Percentiles rank a stretch among this genome's conserved stretches.
Conservation (phyloP, 495 filamentous ascomycete species). For the Aspergillus baeticus region DNA sequence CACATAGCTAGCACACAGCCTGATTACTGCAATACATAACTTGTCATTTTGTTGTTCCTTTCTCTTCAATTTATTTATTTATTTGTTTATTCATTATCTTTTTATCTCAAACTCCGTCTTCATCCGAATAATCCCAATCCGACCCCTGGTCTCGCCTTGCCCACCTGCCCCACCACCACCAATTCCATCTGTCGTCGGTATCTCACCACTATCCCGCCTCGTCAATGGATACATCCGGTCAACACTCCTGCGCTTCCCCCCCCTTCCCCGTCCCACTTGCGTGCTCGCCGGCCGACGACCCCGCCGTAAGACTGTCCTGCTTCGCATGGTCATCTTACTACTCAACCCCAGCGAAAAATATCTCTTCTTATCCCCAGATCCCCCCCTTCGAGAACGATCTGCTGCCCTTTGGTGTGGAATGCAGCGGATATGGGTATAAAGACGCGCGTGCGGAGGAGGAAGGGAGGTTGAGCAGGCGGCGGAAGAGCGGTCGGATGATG, state of each 20-base stretch:
- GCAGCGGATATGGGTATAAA: conserved; percentile 2
- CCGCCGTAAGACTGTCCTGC: not conserved
- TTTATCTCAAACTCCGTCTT: too few species aligned
- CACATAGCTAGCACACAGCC: too few species aligned
- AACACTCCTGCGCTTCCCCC: conserved; percentile 3
- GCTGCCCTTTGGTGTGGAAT: not conserved
- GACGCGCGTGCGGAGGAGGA: not conserved
- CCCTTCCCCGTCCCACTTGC: not conserved
- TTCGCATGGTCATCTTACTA: not conserved
- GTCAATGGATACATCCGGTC: conserved; percentile 1
- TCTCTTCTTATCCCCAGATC: not conserved
- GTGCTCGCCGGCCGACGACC: too few species aligned
- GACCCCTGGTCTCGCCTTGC: too few species aligned
- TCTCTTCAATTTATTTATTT: too few species aligned
- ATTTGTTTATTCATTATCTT: too few species aligned
- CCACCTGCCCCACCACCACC: too few species aligned
- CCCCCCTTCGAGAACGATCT: not conserved
- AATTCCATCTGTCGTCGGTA: too few species aligned
- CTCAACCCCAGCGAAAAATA: not conserved
- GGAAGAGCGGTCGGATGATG: conserved; percentile 5
- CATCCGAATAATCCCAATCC: too few species aligned
- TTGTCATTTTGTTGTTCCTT: too few species aligned
- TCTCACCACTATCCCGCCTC: not conserved
- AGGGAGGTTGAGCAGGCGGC: not conserved
- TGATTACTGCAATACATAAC: too few species aligned